A percentile compares a stretch with the other conserved stretches of the same genome.
Evolutionary conservation across 208 protist genomes (phyloP).

Genomic region (Wallacemonas rigidus): DNA sequence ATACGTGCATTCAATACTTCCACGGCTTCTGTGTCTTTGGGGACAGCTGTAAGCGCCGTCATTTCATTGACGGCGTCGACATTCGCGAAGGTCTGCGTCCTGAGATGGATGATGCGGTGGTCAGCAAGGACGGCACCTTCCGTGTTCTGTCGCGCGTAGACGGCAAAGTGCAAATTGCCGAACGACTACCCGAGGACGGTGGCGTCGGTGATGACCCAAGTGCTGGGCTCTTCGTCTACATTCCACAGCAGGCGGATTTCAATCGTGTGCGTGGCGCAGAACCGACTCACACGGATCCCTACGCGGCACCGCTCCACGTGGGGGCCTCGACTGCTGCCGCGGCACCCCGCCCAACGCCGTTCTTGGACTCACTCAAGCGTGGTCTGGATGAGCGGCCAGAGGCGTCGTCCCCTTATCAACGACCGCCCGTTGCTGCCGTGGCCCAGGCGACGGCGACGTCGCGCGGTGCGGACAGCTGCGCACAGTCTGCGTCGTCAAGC

Average conservation of each 20-base stretch:
- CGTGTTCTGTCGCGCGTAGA: conserved; percentile 4
- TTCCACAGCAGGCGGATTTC: conserved; percentile 31
- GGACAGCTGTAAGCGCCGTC: conserved; percentile 44
- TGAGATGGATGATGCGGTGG: conserved; percentile 12
- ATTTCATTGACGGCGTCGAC: conserved; percentile 74
- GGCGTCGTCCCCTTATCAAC: background rate
- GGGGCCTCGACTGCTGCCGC: background rate
- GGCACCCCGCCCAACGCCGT: conserved; percentile 31
- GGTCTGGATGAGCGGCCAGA: background rate
- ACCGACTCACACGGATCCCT: conserved; percentile 28
- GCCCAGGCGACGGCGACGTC: too few species aligned
- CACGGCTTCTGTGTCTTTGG: conserved; percentile 71
- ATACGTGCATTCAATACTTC: conserved; percentile 78
- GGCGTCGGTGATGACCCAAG: conserved; percentile 2
- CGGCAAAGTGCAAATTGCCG: conserved; percentile 20
- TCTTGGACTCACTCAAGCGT: conserved; percentile 28
- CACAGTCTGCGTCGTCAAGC: background rate
- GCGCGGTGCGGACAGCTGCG: background rate
- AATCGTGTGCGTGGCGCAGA: conserved; percentile 39
- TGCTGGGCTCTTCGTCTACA: background rate
- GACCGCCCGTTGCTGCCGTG: background rate
- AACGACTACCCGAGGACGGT: background rate
- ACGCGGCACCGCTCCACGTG: background rate
- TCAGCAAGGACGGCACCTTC: conserved; percentile 17
- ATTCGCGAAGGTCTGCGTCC: conserved; percentile 32